These are phyloP conservation scores for Emericellopsis atlantica DNA, from an alignment of 2,329 filamentous ascomycete genomes.

Conservation along the genomic window DNA sequence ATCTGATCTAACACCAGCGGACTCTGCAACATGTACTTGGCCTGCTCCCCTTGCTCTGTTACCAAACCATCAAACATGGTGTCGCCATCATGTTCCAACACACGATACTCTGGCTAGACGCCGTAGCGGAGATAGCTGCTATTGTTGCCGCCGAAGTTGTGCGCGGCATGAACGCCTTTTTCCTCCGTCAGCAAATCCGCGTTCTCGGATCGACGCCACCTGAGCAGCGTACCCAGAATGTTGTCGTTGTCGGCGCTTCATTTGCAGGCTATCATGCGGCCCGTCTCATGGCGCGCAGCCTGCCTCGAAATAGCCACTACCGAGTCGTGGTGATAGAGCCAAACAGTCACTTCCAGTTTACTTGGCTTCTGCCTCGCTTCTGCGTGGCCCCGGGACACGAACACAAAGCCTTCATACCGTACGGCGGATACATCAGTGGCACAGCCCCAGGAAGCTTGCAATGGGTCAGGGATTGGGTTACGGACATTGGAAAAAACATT, in stretches of 20 bases:
- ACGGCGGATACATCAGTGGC: conserved; percentile 23
- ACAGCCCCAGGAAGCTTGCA: conserved; percentile 15
- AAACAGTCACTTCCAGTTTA: conserved; percentile 42
- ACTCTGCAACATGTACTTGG: no score
- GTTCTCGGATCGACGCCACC: not conserved
- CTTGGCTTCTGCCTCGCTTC: conserved; percentile 44
- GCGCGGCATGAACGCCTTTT: no score
- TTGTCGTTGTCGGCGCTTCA: conserved; percentile 39
- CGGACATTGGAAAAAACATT: conserved; percentile 22
- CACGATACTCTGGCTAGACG: no score
- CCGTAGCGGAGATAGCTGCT: no score
- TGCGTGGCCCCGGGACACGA: conserved; percentile 41
- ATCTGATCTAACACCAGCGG: no score
- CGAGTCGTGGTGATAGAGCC: conserved; percentile 39
- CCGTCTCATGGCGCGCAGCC: conserved; percentile 24
- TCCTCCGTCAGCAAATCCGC: not conserved
- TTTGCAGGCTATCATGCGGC: conserved; percentile 36
- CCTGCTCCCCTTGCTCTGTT: no score
- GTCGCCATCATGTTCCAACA: no score
- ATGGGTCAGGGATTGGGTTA: conserved; percentile 31
- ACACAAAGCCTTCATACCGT: conserved; percentile 48
- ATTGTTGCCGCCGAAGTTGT: no score
- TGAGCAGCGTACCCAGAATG: conserved; percentile 14
- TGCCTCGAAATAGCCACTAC: conserved; percentile 30
- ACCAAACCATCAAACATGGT: no score